Conservation (phyloP, 169 alveolate genomes). For the Pseudocohnilembus persalinus region DNA sequence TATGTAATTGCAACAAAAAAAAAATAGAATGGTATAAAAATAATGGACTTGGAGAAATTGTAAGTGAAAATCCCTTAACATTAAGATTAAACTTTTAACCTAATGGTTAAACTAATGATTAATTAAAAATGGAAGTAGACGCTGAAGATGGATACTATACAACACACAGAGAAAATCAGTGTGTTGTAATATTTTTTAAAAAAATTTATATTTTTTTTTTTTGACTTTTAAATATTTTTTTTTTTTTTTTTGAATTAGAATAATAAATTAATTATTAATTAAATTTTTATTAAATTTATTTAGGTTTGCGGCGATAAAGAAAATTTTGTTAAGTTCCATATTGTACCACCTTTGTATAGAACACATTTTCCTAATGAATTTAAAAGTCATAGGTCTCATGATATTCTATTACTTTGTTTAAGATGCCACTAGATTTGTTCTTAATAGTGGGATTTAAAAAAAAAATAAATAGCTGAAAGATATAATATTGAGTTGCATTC, state of each 20-base stretch:
- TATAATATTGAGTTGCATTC: slow-evolving; percentile 51
- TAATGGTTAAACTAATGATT: slow-evolving; percentile 58
- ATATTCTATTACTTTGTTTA: slow-evolving; percentile 75
- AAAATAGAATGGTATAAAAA: slow-evolving; percentile 67
- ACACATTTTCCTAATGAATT: slow-evolving; percentile 71
- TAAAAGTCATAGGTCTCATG: slow-evolving; percentile 81
- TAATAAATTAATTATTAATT: too few species aligned
- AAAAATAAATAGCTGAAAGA: slow-evolving; percentile 46
- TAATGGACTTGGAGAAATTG: slow-evolving; percentile 61
- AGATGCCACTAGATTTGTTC: slow-evolving; percentile 76
- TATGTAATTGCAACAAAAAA: slow-evolving; percentile 76
- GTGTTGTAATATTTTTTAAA: slow-evolving; percentile 53
- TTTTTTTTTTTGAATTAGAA: too few species aligned
- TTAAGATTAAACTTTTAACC: slow-evolving; percentile 77
- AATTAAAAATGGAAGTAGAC: slow-evolving; percentile 29
- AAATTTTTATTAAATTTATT: too few species aligned
- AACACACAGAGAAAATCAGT: slow-evolving; percentile 71
- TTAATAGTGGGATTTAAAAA: slow-evolving; percentile 49
- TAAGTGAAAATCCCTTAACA: slow-evolving; percentile 52
- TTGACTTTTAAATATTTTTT: too few species aligned
- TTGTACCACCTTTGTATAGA: slow-evolving; percentile 75
- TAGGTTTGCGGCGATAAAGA: slow-evolving; percentile 66
- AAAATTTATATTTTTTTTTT: too few species aligned
- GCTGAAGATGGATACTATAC: slow-evolving; percentile 48
- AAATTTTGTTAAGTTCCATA: slow-evolving; percentile 72